Conservation (phyloP, 306 rosid genomes). For the Casuarina glauca region DNA sequence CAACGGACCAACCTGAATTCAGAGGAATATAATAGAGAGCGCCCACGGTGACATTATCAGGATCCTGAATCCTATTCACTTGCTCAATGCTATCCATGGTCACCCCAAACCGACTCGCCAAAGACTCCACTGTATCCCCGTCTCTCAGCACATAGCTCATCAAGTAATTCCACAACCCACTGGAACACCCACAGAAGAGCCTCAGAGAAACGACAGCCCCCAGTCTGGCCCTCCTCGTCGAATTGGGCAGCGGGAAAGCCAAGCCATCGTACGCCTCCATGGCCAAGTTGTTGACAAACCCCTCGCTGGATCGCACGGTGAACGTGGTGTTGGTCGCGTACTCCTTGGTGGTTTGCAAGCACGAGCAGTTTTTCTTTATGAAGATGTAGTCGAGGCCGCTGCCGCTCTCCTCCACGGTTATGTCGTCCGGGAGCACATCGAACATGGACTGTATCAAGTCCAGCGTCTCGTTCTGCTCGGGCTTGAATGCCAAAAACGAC, state of each 20-base stretch:
- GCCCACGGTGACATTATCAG: conserved; percentile 82
- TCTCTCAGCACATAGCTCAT: conserved; percentile 89
- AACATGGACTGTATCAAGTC: conserved; percentile 78
- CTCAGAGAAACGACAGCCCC: conserved; percentile 81
- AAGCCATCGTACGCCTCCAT: conserved; percentile 79
- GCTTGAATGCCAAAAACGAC: conserved; percentile 81
- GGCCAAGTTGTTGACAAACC: conserved; percentile 63
- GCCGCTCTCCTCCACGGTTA: conserved; percentile 63
- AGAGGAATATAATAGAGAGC: conserved; percentile 86
- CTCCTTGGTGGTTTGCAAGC: conserved; percentile 51
- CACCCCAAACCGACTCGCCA: conserved; percentile 93
- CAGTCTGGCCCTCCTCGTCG: conserved; percentile 53
- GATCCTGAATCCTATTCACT: conserved; percentile 71
- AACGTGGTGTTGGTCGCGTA: conserved; percentile 74
- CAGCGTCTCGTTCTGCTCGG: conserved; percentile 54
- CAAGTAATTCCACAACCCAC: conserved; percentile 86
- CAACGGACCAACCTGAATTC: conserved; percentile 70
- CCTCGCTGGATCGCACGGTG: conserved; percentile 72
- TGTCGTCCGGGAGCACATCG: conserved; percentile 74
- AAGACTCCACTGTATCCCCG: conserved; percentile 73
- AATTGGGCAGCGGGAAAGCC: conserved; percentile 50
- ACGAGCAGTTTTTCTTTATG: conserved; percentile 85
- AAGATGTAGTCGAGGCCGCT: conserved; percentile 60
- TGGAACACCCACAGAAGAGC: conserved; percentile 91
- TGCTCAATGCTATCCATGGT: conserved; percentile 92